These are phyloP conservation scores for Colletotrichum salicis DNA, from an alignment of 2,329 filamentous ascomycete species.

Conservation along the genomic window DNA sequence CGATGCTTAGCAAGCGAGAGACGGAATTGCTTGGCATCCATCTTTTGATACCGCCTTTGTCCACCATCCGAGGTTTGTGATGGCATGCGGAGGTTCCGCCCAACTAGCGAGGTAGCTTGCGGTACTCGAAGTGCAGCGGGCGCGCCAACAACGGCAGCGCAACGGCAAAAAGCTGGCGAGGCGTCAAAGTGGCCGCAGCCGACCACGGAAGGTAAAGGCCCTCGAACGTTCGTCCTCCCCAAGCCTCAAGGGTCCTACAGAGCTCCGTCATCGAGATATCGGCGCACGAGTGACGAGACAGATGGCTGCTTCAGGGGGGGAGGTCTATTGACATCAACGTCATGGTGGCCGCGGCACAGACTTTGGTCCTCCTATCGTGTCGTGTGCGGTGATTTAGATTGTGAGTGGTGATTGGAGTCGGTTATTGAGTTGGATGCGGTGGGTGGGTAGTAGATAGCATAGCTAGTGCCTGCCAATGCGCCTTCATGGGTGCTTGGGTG, in stretches of 20 bases:
- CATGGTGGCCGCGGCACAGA: constrained; percentile 13
- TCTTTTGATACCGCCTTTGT: background rate
- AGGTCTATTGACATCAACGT: constrained; percentile 11
- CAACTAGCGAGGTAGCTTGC: background rate
- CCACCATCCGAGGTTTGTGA: background rate
- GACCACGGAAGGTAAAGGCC: background rate
- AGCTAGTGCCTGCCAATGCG: background rate
- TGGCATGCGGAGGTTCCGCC: background rate
- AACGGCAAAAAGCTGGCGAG: background rate
- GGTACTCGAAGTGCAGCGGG: background rate
- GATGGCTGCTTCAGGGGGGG: background rate
- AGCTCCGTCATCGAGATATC: background rate
- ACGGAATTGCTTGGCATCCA: background rate
- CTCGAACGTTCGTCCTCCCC: background rate
- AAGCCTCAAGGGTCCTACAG: background rate
- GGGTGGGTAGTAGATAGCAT: background rate
- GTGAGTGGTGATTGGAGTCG: constrained; percentile 24
- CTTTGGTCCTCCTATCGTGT: constrained; percentile 10
- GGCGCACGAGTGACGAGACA: background rate
- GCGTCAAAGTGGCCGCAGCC: background rate
- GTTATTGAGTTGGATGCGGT: constrained; percentile 18
- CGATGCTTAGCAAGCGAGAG: background rate
- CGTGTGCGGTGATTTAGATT: constrained; percentile 7
- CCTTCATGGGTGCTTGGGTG: background rate
- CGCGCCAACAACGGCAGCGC: constrained; percentile 3